Percentiles rank a stretch among this genome's conserved stretches.
These are phyloP conservation scores for Gossypium davidsonii DNA, from an alignment of 441 rosid species.

Conservation along the genomic window DNA sequence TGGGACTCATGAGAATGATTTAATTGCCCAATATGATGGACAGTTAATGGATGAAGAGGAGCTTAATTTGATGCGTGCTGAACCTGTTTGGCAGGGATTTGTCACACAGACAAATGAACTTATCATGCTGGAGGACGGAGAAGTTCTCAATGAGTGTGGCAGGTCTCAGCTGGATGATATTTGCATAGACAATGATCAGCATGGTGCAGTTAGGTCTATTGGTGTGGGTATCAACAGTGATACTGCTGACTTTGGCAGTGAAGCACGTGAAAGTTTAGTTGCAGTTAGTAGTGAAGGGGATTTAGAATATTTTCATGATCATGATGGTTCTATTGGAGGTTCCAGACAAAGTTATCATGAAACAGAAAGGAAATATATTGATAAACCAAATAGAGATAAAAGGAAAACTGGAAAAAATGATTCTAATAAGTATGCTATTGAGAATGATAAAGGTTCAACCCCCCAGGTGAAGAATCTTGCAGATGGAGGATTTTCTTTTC, in stretches of 20 bases:
- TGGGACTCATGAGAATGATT: slow-evolving; percentile 49
- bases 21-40: slow-evolving; percentile 70
- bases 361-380: slow-evolving; percentile 44
- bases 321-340: slow-evolving; percentile 39
- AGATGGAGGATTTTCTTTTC: slow-evolving; percentile 70
- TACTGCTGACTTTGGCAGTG: slow-evolving; percentile 86
- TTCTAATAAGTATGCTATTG: slow-evolving; percentile 33
- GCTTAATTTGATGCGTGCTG: slow-evolving; percentile 63
- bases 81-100: slow-evolving; percentile 96
- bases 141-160: slow-evolving; percentile 37
- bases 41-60: slow-evolving; percentile 82
- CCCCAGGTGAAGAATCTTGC: slow-evolving; percentile 39
- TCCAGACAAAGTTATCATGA: slow-evolving; percentile 41
- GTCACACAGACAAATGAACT: slow-evolving; percentile 76
- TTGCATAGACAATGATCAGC: slow-evolving; percentile 75
- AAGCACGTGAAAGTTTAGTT: slow-evolving; percentile 72
- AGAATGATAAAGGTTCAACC: slow-evolving; percentile 39
- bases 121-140: slow-evolving; percentile 54
- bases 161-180: slow-evolving; percentile 53
- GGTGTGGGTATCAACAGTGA: slow-evolving; percentile 93
- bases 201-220: slow-evolving; percentile 86
- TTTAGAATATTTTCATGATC: slow-evolving; percentile 58
- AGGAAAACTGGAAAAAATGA: slow-evolving; percentile 45
- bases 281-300: slow-evolving; percentile 89
- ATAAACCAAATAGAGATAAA: slow-evolving; percentile 34